Evolutionary conservation across 306 rosid genomes (phyloP).

Genomic region (Castanea crenata): DNA sequence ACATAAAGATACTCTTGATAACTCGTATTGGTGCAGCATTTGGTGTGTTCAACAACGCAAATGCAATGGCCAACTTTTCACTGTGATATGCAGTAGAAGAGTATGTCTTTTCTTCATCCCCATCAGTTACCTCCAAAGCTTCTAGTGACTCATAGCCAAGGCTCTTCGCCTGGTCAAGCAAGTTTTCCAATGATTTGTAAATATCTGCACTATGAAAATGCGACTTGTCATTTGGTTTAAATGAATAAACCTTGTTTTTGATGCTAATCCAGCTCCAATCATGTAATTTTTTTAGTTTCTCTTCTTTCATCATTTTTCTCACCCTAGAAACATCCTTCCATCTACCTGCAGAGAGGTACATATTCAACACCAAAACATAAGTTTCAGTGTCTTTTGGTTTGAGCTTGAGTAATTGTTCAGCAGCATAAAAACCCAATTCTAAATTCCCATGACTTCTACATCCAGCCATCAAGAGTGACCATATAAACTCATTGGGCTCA

Average conservation of each 20-base stretch:
- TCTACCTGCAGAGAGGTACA: slow-evolving; percentile 58
- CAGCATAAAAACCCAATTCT: slow-evolving; percentile 66
- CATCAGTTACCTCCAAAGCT: slow-evolving; percentile 46
- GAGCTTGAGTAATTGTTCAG: slow-evolving; percentile 70
- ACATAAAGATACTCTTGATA: slow-evolving; percentile 66
- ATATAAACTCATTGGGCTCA: slow-evolving; percentile 68
- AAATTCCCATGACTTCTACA: slow-evolving; percentile 66
- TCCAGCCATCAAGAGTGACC: slow-evolving; percentile 71
- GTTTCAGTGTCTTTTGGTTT: slow-evolving; percentile 64
- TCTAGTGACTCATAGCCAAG: slow-evolving; percentile 59
- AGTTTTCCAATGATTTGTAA: slow-evolving; percentile 47
- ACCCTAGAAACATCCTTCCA: slow-evolving; percentile 66
- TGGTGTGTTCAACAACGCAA: slow-evolving; percentile 63
- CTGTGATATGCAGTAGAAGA: slow-evolving; percentile 57
- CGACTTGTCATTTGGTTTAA: slow-evolving; percentile 59
- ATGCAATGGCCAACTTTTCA: slow-evolving; percentile 76
- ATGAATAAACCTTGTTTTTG: slow-evolving; percentile 64
- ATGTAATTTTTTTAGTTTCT: slow-evolving; percentile 50
- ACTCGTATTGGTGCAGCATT: slow-evolving; percentile 53
- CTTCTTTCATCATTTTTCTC: slow-evolving; percentile 68
- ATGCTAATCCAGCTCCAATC: slow-evolving; percentile 96
- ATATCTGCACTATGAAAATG: slow-evolving; percentile 33
- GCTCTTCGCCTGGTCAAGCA: slow-evolving; percentile 51
- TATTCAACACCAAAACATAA: slow-evolving; percentile 51
- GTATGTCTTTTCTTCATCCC: slow-evolving; percentile 39